Conservation (phyloP, 1,139 yeast species). For the Debaryomyces sp. region DNA sequence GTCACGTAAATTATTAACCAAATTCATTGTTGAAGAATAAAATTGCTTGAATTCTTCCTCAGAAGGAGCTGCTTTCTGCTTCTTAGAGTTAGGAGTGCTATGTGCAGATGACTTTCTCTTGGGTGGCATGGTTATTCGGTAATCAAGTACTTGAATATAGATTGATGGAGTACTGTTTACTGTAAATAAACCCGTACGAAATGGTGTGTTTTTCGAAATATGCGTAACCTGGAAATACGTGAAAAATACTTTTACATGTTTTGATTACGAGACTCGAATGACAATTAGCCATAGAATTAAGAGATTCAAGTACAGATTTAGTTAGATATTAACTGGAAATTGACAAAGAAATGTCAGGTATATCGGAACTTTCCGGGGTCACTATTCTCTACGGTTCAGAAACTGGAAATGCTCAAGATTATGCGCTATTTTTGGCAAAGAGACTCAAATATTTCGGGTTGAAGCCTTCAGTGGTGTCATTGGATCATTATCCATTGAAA, state of each 20-base stretch:
- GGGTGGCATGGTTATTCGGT: conserved; percentile 23
- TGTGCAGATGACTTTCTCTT: conserved; percentile 29
- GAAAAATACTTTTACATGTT: conserved; percentile 1
- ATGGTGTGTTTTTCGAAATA: not conserved
- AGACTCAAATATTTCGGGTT: conserved; percentile 59
- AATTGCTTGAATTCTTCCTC: conserved; percentile 30
- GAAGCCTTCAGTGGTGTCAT: conserved; percentile 50
- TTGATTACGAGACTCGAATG: not conserved
- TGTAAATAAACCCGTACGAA: not conserved
- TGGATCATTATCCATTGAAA: conserved; percentile 66
- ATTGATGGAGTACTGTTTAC: not conserved
- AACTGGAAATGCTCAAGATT: conserved; percentile 90
- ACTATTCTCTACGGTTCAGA: conserved; percentile 87
- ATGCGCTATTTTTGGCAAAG: conserved; percentile 66
- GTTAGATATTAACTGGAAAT: not conserved
- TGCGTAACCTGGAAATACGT: conserved; percentile 8
- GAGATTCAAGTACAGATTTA: too few relatives aligned
- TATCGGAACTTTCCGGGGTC: conserved; percentile 23
- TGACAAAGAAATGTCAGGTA: not conserved
- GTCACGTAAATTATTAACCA: conserved; percentile 31
- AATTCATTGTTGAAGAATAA: conserved; percentile 28
- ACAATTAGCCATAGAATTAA: not conserved
- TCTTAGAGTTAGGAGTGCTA: conserved; percentile 16
- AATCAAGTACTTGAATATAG: not conserved
- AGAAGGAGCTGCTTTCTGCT: conserved; percentile 17